A percentile compares a stretch with the other conserved stretches of the same genome.
phyloP scores from a whole-genome alignment of 805 yeast species.

The Yarrowia bubula region DNA sequence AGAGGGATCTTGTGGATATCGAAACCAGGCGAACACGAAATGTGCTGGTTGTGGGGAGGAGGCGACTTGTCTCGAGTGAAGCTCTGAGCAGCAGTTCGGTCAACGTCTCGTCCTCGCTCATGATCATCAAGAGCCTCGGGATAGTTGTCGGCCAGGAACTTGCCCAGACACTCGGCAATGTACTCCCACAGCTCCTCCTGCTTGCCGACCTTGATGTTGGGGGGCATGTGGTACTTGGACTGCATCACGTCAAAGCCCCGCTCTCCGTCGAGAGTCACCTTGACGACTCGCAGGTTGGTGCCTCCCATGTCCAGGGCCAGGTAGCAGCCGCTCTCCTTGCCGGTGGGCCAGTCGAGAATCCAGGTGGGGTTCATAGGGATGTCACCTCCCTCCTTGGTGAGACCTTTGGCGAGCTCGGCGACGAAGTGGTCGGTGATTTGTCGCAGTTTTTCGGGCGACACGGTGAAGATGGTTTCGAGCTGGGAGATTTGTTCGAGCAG shows the following conservation, averaged over 20 bases:
- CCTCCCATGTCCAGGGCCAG: slow-evolving; percentile 97
- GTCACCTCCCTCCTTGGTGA: slow-evolving; percentile 67
- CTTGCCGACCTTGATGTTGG: slow-evolving; percentile 71
- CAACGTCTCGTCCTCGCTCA: slow-evolving; percentile 20
- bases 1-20: slow-evolving; percentile 59
- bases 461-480: slow-evolving; percentile 61
- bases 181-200: slow-evolving; percentile 78
- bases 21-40: slow-evolving; percentile 34
- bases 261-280: slow-evolving; percentile 79
- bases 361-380: slow-evolving; percentile 97
- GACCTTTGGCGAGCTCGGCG: slow-evolving; percentile 76
- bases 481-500: slow-evolving; percentile 57
- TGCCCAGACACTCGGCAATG: slow-evolving; percentile 76
- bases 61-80: slow-evolving; percentile 23
- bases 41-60: slow-evolving; percentile 22
- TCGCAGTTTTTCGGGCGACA: slow-evolving; percentile 58
- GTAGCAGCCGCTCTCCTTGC: slow-evolving; percentile 84
- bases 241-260: slow-evolving; percentile 82
- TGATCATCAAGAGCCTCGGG: slow-evolving; percentile 45
- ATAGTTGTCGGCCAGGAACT: slow-evolving; percentile 68
- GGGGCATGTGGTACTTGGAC: slow-evolving; percentile 80
- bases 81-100: not conserved
- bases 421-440: slow-evolving; percentile 74
- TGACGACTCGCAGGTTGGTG: slow-evolving; percentile 89
- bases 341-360: slow-evolving; percentile 93